Evolutionary conservation across 129 eudicot species (phyloP), one percentile per base, ranked within the genome.

Genomic region (Logfia minima): DNA sequence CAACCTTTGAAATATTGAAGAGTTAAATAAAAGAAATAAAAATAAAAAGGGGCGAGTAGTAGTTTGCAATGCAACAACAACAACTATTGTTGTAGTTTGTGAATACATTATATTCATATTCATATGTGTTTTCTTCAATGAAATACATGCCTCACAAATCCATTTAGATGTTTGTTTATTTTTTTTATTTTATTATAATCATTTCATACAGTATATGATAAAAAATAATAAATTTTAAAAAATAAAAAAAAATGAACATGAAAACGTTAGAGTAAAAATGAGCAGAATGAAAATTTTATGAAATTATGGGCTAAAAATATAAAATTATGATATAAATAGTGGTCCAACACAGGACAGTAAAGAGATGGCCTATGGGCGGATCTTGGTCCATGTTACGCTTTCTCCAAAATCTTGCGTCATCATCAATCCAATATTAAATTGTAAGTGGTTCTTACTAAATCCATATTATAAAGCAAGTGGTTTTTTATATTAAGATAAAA

Each of bases 331-430:
- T 6, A 17, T 37, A 45, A 52, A 28, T 52, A 21, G 13, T 37
- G 58, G 66, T 41, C 31, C 79, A 61, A 37, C 24, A 4, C 35
- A 39, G 11, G 11, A 39, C 45, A 39, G 62, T 6, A 6, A 60
- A 34, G 22, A 32, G 6, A 45, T 45, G 53, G 17, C 16, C 53
- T 45, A 45, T 45, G 2, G 18, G 18, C 5, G 67, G 22, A 37
- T 77, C 31, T 77, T 31, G 39, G 62, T 77, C 21, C 37, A 32
- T 34, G 43, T 21, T 8, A 67, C 81, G 75, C 59, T 77, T 77
- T 67, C 74, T 17, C 72, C 74, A 16, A 4, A 3, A 6, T 34
- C 81, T 17, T 68, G 58, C 39, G 51, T 53, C 29, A 19, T 76
- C 37, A 41, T 35, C 21, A 19, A 26, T 75, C 62, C 1, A 72